phyloP scores from a whole-genome alignment of 2,329 filamentous ascomycete genomes.

The Elsinoe arachidis region DNA sequence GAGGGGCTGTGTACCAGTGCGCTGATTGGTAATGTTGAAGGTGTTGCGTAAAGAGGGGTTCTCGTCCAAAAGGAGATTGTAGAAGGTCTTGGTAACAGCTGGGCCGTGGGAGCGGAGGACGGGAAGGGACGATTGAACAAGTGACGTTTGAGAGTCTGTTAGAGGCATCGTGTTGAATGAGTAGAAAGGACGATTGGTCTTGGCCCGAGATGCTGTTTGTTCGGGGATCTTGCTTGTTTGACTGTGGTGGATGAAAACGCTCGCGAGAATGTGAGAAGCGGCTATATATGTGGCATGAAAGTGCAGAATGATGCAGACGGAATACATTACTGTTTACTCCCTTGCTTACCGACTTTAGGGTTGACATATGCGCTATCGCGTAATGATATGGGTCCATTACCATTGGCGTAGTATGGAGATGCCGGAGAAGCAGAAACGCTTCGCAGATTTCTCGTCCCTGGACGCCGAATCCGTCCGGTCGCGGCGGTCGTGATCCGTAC shows the following conservation, averaged over 20 bases:
- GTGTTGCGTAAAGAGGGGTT: constrained; percentile 59
- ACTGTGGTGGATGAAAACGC: neutral
- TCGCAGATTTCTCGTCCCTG: neutral
- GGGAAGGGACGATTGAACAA: constrained; percentile 64
- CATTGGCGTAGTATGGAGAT: neutral
- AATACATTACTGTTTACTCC: neutral
- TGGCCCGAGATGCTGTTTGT: no score
- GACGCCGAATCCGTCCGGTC: constrained; percentile 1
- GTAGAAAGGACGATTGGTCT: no score
- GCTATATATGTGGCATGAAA: neutral
- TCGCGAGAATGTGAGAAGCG: no score
- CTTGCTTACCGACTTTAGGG: neutral
- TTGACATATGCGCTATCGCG: neutral
- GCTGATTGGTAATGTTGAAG: constrained; percentile 65
- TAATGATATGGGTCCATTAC: neutral
- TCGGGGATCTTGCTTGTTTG: no score
- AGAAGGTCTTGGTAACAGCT: constrained; percentile 63
- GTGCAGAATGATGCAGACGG: neutral
- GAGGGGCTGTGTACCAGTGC: constrained; percentile 57
- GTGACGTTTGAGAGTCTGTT: constrained; percentile 52
- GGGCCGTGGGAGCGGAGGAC: constrained; percentile 59
- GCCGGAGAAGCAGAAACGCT: constrained; percentile 3
- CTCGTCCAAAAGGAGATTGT: constrained; percentile 56
- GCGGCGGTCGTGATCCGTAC: neutral
- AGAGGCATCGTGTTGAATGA: constrained; percentile 33